Conservation (phyloP, 805 yeast genomes). For the Zygotorulaspora florentina region DNA sequence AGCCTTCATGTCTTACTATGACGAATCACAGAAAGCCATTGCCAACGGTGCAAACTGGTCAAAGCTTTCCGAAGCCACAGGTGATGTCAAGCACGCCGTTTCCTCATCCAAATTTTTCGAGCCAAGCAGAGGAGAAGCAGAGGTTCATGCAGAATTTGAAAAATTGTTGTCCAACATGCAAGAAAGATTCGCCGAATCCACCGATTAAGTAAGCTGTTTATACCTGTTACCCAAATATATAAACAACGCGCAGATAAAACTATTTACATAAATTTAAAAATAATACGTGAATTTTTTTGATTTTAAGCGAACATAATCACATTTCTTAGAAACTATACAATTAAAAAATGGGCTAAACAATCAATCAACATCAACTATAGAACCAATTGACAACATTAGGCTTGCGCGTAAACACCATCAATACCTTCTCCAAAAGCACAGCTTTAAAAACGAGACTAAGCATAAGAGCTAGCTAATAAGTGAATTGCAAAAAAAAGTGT, state of each 20-base stretch:
- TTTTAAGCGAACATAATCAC: slow-evolving; percentile 2
- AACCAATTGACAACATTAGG: no score
- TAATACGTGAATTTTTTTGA: background rate
- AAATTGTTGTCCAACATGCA: slow-evolving; percentile 68
- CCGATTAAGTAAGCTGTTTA: slow-evolving; percentile 51
- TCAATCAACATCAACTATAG: no score
- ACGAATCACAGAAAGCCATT: slow-evolving; percentile 96
- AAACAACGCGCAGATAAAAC: background rate
- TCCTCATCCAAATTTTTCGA: slow-evolving; percentile 94
- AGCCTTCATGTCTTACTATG: slow-evolving; percentile 83
- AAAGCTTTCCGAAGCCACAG: slow-evolving; percentile 81
- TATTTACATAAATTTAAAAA: background rate
- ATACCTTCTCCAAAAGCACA: background rate
- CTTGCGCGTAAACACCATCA: background rate
- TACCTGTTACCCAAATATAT: background rate
- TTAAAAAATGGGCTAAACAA: background rate
- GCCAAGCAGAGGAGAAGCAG: slow-evolving; percentile 87
- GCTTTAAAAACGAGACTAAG: background rate
- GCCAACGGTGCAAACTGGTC: slow-evolving; percentile 93
- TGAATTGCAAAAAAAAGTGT: background rate
- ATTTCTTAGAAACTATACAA: slow-evolving; percentile 1
- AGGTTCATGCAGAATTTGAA: slow-evolving; percentile 70
- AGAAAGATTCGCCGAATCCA: slow-evolving; percentile 92
- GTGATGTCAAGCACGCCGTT: slow-evolving; percentile 89
- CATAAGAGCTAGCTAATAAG: slow-evolving; percentile 1